Evolutionary conservation across 2,329 filamentous ascomycete species (phyloP).

Genomic region (Lithohypha guttulata): DNA sequence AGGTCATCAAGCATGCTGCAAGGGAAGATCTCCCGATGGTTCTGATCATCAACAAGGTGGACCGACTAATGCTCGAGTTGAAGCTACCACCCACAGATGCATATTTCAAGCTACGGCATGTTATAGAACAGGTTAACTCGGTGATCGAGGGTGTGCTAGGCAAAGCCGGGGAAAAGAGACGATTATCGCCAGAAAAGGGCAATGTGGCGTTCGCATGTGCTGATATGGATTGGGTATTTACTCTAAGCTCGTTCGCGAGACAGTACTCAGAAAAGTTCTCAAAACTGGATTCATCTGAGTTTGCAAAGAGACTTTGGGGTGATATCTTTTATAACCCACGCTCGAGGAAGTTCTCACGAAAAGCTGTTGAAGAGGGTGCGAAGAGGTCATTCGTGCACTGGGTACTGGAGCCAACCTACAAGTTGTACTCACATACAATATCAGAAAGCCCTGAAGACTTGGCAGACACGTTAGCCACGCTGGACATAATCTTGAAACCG

Average conservation of each 20-base stretch:
- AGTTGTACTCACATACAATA: conserved; percentile 89
- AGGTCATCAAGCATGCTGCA: conserved; percentile 92
- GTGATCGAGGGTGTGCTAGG: conserved; percentile 82
- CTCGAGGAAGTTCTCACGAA: conserved; percentile 85
- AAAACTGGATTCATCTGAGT: conserved; percentile 69
- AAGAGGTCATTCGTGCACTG: conserved; percentile 89
- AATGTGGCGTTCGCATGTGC: conserved; percentile 96
- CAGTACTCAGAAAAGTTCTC: conserved; percentile 90
- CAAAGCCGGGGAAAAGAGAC: conserved; percentile 63
- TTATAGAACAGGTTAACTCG: conserved; percentile 97
- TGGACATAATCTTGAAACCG: conserved; percentile 82
- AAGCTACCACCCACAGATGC: conserved; percentile 90
- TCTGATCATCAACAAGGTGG: conserved; percentile 93
- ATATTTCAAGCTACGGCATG: conserved; percentile 97
- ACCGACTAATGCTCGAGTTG: conserved; percentile 83
- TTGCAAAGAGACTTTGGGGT: conserved; percentile 80
- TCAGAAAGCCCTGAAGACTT: conserved; percentile 80
- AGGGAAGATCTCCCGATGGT: conserved; percentile 81
- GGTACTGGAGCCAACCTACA: conserved; percentile 92
- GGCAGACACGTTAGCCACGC: conserved; percentile 61
- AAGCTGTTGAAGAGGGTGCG: conserved; percentile 66
- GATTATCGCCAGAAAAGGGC: conserved; percentile 88
- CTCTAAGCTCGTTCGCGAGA: conserved; percentile 81
- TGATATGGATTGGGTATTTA: conserved; percentile 94
- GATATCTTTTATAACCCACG: conserved; percentile 92